phyloP scores from a whole-genome alignment of 768 basidiomycete genomes.

The Podaxis rugospora region DNA sequence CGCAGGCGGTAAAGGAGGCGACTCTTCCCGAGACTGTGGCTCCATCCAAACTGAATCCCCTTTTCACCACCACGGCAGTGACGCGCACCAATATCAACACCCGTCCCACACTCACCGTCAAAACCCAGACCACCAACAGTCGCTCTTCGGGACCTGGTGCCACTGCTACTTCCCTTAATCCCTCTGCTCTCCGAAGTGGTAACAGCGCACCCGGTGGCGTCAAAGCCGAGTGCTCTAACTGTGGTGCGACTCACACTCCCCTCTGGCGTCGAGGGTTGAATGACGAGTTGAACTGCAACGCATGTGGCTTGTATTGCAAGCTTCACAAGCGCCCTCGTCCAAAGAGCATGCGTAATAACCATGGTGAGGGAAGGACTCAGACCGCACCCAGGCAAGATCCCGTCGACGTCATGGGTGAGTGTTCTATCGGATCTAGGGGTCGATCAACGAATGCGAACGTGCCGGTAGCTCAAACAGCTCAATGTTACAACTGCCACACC shows the following conservation, averaged over 20 bases:
- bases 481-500: conserved; percentile 89
- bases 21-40: conserved; percentile 47
- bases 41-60: conserved; percentile 54
- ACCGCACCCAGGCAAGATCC: conserved; percentile 62
- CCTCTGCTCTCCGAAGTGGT: conserved; percentile 32
- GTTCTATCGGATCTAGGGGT: conserved; percentile 16
- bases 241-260: conserved; percentile 85
- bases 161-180: conserved; percentile 55
- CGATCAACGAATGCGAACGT: conserved; percentile 14
- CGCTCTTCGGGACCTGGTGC: conserved; percentile 61
- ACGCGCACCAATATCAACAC: conserved; percentile 29
- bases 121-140: conserved; percentile 46
- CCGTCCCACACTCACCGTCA: conserved; percentile 59
- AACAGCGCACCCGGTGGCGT: conserved; percentile 50
- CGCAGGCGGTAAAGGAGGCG: conserved; percentile 36
- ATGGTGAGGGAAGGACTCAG: conserved; percentile 68
- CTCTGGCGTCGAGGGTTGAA: conserved; percentile 84
- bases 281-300: conserved; percentile 87
- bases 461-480: conserved; percentile 42
- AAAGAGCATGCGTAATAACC: conserved; percentile 79
- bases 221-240: conserved; percentile 86
- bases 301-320: conserved; percentile 86
- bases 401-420: conserved; percentile 69
- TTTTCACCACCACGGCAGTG: conserved; percentile 34
- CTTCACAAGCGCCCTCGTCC: conserved; percentile 87